Evolutionary conservation across 441 rosid species (phyloP).

Genomic region (Corymbia citriodora): DNA sequence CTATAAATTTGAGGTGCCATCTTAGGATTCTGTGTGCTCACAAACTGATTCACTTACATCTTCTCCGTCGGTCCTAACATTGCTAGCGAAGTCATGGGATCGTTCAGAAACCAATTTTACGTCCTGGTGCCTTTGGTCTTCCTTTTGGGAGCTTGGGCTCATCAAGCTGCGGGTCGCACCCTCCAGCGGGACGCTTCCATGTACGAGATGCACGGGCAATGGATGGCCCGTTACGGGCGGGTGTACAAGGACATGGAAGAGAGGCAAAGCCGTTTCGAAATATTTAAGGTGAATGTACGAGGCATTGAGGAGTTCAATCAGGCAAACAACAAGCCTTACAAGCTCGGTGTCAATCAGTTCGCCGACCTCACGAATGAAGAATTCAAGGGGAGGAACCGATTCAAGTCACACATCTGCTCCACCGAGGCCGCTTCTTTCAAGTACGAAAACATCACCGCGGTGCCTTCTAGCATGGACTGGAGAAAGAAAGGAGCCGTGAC

Average conservation of each 20-base stretch:
- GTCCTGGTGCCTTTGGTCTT: not conserved
- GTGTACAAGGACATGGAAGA: not conserved
- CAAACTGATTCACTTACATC: not conserved
- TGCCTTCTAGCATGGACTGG: not conserved
- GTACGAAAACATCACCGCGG: not conserved
- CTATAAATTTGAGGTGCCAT: not conserved
- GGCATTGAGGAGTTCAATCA: not conserved
- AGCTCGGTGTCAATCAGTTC: not conserved
- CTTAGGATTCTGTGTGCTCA: not conserved
- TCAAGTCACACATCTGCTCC: not conserved
- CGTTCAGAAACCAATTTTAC: not conserved
- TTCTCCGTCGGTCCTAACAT: not conserved
- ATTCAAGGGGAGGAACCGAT: not conserved
- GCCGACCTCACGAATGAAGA: not conserved
- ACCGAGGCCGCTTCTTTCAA: not conserved
- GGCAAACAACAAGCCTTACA: not conserved
- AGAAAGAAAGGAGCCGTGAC: not conserved
- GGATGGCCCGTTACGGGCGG: not conserved
- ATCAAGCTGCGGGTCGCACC: not conserved
- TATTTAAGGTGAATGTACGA: not conserved
- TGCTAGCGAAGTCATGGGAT: not conserved
- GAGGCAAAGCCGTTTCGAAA: not conserved
- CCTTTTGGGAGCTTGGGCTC: not conserved
- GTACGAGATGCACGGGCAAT: not conserved
- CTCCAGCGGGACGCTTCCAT: not conserved